Percentiles rank a stretch among this genome's conserved stretches.
These are phyloP conservation scores for Agrocybe pediades DNA, from an alignment of 768 basidiomycete genomes.

Conservation along the genomic window DNA sequence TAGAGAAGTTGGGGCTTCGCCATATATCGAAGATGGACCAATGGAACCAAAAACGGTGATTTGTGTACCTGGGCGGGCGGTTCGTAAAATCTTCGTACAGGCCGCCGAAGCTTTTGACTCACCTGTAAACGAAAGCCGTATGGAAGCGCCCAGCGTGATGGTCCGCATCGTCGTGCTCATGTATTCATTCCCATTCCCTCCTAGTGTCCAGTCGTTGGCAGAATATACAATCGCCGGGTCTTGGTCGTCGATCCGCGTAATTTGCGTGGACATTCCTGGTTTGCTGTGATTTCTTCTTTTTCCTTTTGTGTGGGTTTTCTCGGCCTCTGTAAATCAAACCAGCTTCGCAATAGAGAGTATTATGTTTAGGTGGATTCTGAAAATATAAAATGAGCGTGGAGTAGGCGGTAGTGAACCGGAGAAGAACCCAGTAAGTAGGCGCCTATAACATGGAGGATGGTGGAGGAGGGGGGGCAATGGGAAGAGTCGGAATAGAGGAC, in stretches of 20 bases:
- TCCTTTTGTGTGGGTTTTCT: too few species aligned
- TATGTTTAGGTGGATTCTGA: too few species aligned
- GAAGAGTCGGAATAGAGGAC: background rate
- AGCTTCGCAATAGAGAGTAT: too few species aligned
- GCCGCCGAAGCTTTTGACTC: background rate
- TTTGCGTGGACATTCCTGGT: background rate
- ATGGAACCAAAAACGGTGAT: background rate
- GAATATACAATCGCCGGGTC: conserved; percentile 2
- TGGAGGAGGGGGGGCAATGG: background rate
- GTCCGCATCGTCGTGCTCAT: background rate
- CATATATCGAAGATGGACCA: background rate
- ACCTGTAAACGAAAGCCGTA: background rate
- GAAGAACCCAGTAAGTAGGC: too few species aligned
- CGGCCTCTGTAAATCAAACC: too few species aligned
- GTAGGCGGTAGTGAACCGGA: too few species aligned
- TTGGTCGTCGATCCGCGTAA: conserved; percentile 1
- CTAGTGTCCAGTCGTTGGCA: background rate
- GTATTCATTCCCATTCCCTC: conserved; percentile 5
- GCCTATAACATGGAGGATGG: too few species aligned
- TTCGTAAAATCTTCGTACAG: too few species aligned
- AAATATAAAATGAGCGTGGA: too few species aligned
- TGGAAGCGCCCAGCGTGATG: background rate
- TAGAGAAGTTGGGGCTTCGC: background rate
- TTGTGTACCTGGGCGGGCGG: background rate
- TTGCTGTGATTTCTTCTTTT: too few species aligned